Evolutionary conservation across 441 rosid genomes (phyloP).

Genomic region (Pelargonium fulgidum): DNA sequence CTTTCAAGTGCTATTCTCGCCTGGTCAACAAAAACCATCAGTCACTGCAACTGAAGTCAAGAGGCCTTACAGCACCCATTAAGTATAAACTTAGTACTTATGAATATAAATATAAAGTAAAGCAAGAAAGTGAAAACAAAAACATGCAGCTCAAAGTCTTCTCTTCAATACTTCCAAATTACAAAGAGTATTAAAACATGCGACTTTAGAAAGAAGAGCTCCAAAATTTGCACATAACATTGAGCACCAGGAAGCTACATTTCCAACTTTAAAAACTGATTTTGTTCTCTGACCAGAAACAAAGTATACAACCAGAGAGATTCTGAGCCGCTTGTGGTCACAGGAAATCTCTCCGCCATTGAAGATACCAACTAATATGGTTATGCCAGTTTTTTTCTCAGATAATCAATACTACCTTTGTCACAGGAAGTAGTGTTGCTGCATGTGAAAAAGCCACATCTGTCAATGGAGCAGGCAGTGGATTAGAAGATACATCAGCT

Average conservation of each 20-base stretch:
- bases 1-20: slow-evolving; percentile 97
- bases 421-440: slow-evolving; percentile 91
- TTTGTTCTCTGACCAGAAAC: no score
- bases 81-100: no score
- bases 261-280: no score
- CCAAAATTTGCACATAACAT: no score
- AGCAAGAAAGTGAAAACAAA: neutral
- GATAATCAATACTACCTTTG: slow-evolving; percentile 49
- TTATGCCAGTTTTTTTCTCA: neutral
- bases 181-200: neutral
- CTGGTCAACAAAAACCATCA: slow-evolving; percentile 35
- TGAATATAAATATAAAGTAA: neutral
- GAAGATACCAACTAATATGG: neutral
- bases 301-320: no score
- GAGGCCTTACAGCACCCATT: no score
- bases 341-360: neutral
- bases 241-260: no score
- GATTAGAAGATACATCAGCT: slow-evolving; percentile 76
- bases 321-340: no score
- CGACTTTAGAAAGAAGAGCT: no score
- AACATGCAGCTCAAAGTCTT: neutral
- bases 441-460: slow-evolving; percentile 99
- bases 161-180: neutral
- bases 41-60: slow-evolving; percentile 16
- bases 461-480: slow-evolving; percentile 86